Evolutionary conservation across 805 yeast genomes (phyloP).

Genomic region (Zygosaccharomyces bailii): DNA sequence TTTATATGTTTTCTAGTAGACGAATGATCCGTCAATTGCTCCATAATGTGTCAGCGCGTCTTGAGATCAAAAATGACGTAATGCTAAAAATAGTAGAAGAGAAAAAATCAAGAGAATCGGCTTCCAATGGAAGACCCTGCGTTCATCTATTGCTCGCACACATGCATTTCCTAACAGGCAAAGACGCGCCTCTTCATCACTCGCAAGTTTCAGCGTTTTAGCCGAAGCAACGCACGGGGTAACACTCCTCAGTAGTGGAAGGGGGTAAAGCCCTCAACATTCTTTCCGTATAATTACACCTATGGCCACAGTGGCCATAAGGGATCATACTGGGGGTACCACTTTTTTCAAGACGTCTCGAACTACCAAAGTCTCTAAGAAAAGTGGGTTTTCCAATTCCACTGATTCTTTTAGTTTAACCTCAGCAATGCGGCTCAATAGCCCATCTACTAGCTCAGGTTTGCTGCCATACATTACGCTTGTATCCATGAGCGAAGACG

Average conservation of each 20-base stretch:
- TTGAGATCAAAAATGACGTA: neutral
- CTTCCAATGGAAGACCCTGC: neutral
- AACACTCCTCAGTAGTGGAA: too few species aligned
- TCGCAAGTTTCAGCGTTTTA: neutral
- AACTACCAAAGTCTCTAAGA: conserved; percentile 44
- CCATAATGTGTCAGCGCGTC: neutral
- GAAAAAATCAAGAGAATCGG: neutral
- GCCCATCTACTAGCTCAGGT: conserved; percentile 27
- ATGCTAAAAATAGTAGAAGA: conserved; percentile 2
- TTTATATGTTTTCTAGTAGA: neutral
- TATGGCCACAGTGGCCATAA: conserved; percentile 12
- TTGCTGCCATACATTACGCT: conserved; percentile 32
- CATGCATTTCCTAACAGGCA: neutral
- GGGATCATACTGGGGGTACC: conserved; percentile 38
- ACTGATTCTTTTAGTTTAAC: conserved; percentile 19
- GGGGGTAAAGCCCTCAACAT: too few species aligned
- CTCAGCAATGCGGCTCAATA: conserved; percentile 21
- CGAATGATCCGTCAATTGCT: neutral
- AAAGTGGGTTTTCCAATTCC: conserved; percentile 25
- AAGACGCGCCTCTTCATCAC: neutral
- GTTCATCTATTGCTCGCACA: neutral
- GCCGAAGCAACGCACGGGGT: too few species aligned
- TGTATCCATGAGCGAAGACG: conserved; percentile 34
- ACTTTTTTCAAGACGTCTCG: conserved; percentile 51
- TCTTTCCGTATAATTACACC: too few species aligned